A percentile compares a stretch with the other conserved stretches of the same genome.
These are phyloP conservation scores for Artomyces pyxidatus DNA, from an alignment of 768 basidiomycete species.

Conservation along the genomic window DNA sequence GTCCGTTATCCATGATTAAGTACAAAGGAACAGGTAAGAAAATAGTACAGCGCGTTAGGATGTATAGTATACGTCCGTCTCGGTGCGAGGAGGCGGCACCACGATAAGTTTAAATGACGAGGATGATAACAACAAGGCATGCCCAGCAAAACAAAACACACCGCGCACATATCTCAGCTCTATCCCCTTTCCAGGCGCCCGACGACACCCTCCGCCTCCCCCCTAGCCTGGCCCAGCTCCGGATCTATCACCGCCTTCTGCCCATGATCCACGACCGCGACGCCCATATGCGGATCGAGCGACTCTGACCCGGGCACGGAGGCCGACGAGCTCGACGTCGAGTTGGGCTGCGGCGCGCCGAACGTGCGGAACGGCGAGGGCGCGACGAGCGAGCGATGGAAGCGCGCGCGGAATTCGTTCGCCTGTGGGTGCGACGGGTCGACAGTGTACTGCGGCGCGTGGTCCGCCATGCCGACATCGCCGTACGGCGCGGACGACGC, in stretches of 20 bases:
- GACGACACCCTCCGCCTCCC: slow-evolving; percentile 27
- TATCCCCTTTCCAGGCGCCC: slow-evolving; percentile 22
- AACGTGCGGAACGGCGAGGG: slow-evolving; percentile 48
- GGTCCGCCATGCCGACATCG: slow-evolving; percentile 9
- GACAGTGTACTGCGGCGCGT: slow-evolving; percentile 12
- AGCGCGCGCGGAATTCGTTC: slow-evolving; percentile 59
- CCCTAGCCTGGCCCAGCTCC: slow-evolving; percentile 26
- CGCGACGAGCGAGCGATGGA: slow-evolving; percentile 50
- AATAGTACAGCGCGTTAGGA: too few relatives aligned
- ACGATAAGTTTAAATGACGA: too few relatives aligned
- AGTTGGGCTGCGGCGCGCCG: slow-evolving; percentile 13
- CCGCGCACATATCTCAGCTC: too few relatives aligned
- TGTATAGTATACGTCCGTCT: too few relatives aligned
- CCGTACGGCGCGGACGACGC: slow-evolving; percentile 14
- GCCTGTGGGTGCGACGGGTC: slow-evolving; percentile 22
- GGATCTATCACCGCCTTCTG: slow-evolving; percentile 19
- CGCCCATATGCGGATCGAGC: slow-evolving; percentile 18
- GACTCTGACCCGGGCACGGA: slow-evolving; percentile 9
- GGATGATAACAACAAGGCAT: too few relatives aligned
- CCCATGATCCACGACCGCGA: slow-evolving; percentile 4
- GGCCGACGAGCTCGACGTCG: slow-evolving; percentile 5
- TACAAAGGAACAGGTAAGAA: too few relatives aligned
- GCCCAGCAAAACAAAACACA: too few relatives aligned
- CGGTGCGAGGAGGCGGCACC: too few relatives aligned
- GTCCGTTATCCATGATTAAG: too few relatives aligned